Base-by-base conservation (phyloP, 2,329 filamentous ascomycete species). In the Monilinia vaccinii-corymbosi region DNA sequence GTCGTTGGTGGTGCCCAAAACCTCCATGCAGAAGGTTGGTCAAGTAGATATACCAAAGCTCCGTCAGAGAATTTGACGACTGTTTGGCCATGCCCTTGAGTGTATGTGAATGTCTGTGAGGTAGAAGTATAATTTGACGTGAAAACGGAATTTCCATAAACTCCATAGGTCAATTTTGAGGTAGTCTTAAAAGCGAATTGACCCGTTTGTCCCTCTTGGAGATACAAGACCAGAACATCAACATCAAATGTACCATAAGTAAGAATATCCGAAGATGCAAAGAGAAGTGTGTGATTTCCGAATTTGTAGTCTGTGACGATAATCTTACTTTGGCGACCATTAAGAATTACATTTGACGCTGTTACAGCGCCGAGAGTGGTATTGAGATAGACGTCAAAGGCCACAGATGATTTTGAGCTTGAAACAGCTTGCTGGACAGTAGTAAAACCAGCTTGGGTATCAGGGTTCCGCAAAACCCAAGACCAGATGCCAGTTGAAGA, bases 1-100 rank as follows among this genome's bases (percentile, higher is more conserved):
- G 76, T 77, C 10, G 76, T 77, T 3, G 79, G 66, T 4, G 80
- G 77, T 2, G 80, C 80, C 72, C 79, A 84, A 67, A 84, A 81
- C 7, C 77, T 78, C 77, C 79, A 84, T 1, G 79, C 81, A 0
- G 79, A 76, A 13, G 75, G 69, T 25, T 77, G 74, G 47, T 83
- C 80, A 4, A 84, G 73, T 6, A 84, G 72, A 59, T 81, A 81
- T 4, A 79, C 71, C 1, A 81, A 61, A 3, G 79, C 72, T 0
- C 77, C 76, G 53, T 80, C 78, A 56, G 82, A 78, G 13, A 60
- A 60, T 44, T 76, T 71, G 2, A 84, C 66, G 0, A 75, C 74
- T 0, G 77, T 79, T 3, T 73, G 64, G 0, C 79, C 79, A 8
- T 74, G 63, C 3, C 68, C 71, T 69, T 83, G 80, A 0, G 71